Base-by-base conservation (phyloP, 2,329 filamentous ascomycete species). In the Conoideocrella luteorostrata region DNA sequence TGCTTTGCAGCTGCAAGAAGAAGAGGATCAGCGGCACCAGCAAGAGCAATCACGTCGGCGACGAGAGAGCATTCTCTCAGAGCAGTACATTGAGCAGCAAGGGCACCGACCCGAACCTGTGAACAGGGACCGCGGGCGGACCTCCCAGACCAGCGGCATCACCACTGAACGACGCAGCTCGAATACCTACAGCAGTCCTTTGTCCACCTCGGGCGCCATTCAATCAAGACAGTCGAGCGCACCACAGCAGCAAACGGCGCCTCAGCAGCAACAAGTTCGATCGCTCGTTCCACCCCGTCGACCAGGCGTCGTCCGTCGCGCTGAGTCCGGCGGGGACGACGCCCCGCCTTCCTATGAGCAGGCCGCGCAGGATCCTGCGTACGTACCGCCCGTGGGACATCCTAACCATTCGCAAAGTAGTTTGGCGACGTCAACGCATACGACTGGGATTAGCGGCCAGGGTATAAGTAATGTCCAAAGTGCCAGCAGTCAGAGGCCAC, bases 1-100 rank as follows among this genome's bases (percentile, higher is more conserved):
- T 3, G 90, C 91, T 0, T 72, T 98, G 6, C 93, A 97, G 58
- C 75, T 96, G 1, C 91, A 97, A 60, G 93, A 97, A 56, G 89
- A 95, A 60, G 91, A 97, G 62, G 88, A 96, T 50, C 82, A 88
- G 55, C 77, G 81, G 12, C 80, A 89, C 50, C 76, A 78, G n/a
- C 74, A 79, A 39, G 75, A 80, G 39, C 74, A 80, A 45, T 78
- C 77, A 9, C 76, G 82, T 1, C 74, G 82, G 7, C 70, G 73
- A 10, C 71, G 79, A n/a, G 82, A 89, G 60, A 80, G 79, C 43
- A 69, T 79, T 45, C 69, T 87, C 1, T 86, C 82, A 0, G 81
- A 85, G 56, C 79, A 82, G 49, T 86, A 75, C 51, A 85, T 89
- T 45, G 78, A 84, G 52, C 79, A 80, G 50, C 78, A 83, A 56